These are phyloP conservation scores for Colletotrichum sp. DNA, from an alignment of 2,329 filamentous ascomycete genomes.

Conservation along the genomic window DNA sequence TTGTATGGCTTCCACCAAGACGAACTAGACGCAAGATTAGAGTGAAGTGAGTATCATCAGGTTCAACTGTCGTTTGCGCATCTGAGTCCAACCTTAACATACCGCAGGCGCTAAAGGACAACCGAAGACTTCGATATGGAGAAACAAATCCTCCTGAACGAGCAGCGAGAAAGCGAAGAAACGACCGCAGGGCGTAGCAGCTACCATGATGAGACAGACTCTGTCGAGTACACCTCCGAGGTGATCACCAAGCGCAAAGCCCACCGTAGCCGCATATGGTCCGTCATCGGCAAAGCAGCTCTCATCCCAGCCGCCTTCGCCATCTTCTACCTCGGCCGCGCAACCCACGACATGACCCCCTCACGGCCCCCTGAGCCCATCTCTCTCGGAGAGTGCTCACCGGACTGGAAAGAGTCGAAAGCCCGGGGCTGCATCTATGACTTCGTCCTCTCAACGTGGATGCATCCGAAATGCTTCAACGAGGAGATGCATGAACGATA, in stretches of 20 bases:
- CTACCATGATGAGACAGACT: slow-evolving; percentile 1
- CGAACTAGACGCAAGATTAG: neutral
- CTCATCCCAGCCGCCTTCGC: neutral
- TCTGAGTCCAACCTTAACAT: neutral
- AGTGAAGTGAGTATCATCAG: neutral
- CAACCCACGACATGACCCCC: neutral
- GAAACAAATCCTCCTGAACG: neutral
- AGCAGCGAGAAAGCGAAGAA: neutral
- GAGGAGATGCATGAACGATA: slow-evolving; percentile 12
- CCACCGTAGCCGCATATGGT: neutral
- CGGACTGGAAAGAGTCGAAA: slow-evolving; percentile 27
- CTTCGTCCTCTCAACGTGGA: slow-evolving; percentile 24
- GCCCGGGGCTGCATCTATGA: slow-evolving; percentile 22
- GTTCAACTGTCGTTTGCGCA: neutral
- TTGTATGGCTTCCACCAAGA: neutral
- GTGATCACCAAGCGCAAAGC: neutral
- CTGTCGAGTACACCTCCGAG: neutral
- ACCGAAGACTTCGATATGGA: neutral
- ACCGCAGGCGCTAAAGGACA: neutral
- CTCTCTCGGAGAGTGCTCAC: neutral
- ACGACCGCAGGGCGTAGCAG: neutral
- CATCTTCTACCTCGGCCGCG: slow-evolving; percentile 1
- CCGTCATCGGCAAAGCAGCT: neutral
- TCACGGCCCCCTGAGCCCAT: neutral
- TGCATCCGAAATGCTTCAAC: slow-evolving; percentile 19